Conservation (phyloP, 345 rosid genomes). For the Syzygium jambos region DNA sequence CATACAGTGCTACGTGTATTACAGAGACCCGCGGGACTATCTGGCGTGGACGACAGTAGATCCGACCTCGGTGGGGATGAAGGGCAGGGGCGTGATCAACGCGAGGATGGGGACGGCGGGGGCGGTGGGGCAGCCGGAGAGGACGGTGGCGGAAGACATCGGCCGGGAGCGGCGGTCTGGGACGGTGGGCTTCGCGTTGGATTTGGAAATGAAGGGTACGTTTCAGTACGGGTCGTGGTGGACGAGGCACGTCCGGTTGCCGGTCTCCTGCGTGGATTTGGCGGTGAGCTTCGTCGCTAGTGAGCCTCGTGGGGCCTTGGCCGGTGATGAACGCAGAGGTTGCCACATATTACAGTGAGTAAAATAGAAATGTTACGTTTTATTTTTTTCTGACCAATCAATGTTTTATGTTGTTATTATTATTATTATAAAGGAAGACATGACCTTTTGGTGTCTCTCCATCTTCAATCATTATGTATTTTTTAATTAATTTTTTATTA, state of each 20-base stretch:
- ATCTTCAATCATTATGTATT: not conserved
- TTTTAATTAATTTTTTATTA: not conserved
- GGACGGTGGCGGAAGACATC: not conserved
- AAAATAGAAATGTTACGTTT: not conserved
- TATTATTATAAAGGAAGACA: not conserved
- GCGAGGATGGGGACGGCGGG: not conserved
- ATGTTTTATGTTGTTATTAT: not conserved
- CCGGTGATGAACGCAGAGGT: not conserved
- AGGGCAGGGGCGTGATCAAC: not conserved
- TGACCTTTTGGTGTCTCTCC: not conserved
- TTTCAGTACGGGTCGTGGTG: not conserved
- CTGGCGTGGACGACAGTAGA: not conserved
- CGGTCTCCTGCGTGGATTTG: not conserved
- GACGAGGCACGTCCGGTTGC: not conserved
- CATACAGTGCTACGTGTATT: not conserved
- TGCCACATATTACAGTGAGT: not conserved
- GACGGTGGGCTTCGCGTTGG: not conserved
- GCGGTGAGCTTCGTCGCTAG: not conserved
- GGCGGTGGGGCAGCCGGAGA: not conserved
- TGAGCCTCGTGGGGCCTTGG: not conserved
- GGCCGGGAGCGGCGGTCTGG: not conserved
- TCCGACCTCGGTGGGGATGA: not conserved
- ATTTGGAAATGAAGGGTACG: not conserved
- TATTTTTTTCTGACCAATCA: no score
- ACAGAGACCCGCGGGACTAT: not conserved